Evolutionary conservation across 805 yeast species (phyloP).

Genomic region (Starmerella apicola): DNA sequence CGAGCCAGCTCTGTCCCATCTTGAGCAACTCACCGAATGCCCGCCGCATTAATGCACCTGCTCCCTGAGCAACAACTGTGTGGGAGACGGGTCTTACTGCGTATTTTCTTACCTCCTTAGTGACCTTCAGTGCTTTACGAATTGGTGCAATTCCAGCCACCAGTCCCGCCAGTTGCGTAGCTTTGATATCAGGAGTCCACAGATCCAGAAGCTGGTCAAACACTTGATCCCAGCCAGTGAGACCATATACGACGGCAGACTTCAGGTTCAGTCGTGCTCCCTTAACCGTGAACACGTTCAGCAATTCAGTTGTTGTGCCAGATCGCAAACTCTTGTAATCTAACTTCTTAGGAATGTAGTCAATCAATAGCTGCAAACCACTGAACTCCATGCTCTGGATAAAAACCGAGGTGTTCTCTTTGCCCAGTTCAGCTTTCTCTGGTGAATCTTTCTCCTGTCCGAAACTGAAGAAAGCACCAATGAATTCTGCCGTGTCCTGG

Average conservation of each 20-base stretch:
- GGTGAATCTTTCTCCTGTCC: constrained; percentile 17
- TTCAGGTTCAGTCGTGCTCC: constrained; percentile 64
- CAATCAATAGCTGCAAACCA: constrained; percentile 51
- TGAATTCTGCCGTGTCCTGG: constrained; percentile 82
- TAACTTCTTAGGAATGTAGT: constrained; percentile 82
- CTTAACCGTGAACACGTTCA: constrained; percentile 79
- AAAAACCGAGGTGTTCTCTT: constrained; percentile 27
- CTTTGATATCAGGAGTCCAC: constrained; percentile 81
- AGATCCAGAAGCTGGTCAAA: constrained; percentile 44
- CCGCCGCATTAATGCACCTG: constrained; percentile 11
- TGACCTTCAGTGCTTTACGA: constrained; percentile 24
- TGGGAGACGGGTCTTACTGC: constrained; percentile 10
- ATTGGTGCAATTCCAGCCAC: constrained; percentile 77
- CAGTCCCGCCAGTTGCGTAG: constrained; percentile 70
- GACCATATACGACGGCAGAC: constrained; percentile 55
- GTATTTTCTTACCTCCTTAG: constrained; percentile 8
- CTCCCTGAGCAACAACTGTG: constrained; percentile 9
- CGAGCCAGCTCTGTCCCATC: constrained; percentile 11
- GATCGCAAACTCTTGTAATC: constrained; percentile 76
- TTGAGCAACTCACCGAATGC: constrained; percentile 12
- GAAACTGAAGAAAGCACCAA: constrained; percentile 69
- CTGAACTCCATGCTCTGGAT: constrained; percentile 48
- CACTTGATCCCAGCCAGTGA: constrained; percentile 58
- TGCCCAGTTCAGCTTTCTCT: constrained; percentile 40
- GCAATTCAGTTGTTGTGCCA: constrained; percentile 75